A percentile compares a stretch with the other conserved stretches of the same genome.
Evolutionary conservation across 2,329 filamentous ascomycete species (phyloP).

Genomic region (Dactylellina parvicollis): DNA sequence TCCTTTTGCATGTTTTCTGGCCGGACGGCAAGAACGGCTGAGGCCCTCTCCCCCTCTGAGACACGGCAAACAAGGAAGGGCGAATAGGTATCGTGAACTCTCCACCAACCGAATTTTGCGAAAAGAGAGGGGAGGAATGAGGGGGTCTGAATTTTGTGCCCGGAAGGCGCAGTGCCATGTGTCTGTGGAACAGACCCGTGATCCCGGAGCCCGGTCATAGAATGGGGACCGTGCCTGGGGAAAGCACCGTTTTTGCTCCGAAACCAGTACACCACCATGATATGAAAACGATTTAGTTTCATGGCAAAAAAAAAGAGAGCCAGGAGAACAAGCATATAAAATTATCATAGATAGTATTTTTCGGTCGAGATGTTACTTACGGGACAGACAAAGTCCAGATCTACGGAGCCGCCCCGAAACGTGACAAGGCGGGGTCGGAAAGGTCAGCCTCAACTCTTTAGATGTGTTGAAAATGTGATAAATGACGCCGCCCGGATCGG

Average conservation of each 20-base stretch:
- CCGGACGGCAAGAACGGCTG: constrained; percentile 53
- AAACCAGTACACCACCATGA: constrained; percentile 14
- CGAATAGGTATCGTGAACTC: constrained; percentile 28
- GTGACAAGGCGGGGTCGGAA: constrained; percentile 32
- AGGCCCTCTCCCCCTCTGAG: constrained; percentile 49
- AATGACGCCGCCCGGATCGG: constrained; percentile 35
- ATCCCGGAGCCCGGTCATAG: not conserved
- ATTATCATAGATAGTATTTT: not conserved
- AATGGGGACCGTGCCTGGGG: not conserved
- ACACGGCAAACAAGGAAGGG: constrained; percentile 50
- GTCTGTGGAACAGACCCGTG: not conserved
- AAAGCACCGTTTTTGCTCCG: constrained; percentile 20
- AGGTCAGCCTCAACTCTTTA: constrained; percentile 32
- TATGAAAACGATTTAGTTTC: too few relatives aligned
- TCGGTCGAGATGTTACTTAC: constrained; percentile 25
- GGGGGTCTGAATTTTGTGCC: constrained; percentile 1
- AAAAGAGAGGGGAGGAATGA: constrained; percentile 18
- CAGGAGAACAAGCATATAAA: not conserved
- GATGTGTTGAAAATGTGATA: constrained; percentile 55
- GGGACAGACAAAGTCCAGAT: constrained; percentile 53
- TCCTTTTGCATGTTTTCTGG: constrained; percentile 11
- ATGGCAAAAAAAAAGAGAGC: not conserved
- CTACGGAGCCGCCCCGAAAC: constrained; percentile 49
- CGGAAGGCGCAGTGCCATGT: constrained; percentile 24
- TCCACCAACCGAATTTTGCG: constrained; percentile 48